These are phyloP conservation scores for Saccharomycopsis hybrid DNA, from an alignment of 1,139 yeast species.

Conservation along the genomic window DNA sequence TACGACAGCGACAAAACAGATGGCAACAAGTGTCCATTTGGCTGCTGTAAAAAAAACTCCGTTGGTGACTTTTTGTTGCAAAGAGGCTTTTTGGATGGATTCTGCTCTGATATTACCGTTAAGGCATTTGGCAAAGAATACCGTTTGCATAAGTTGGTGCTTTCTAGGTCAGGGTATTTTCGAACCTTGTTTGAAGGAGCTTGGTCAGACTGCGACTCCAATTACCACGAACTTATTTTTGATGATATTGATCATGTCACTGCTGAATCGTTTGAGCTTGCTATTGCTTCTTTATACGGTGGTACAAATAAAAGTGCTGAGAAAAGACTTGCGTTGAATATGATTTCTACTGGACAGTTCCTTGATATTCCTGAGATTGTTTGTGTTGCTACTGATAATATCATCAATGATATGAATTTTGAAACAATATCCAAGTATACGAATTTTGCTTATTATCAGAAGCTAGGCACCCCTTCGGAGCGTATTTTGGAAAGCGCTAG, in stretches of 20 bases:
- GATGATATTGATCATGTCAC: constrained; percentile 36
- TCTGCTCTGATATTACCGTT: constrained; percentile 42
- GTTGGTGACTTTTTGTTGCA: constrained; percentile 31
- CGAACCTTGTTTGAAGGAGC: constrained; percentile 36
- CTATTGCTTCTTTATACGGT: constrained; percentile 40
- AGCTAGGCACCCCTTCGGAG: constrained; percentile 41
- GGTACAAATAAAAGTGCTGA: constrained; percentile 31
- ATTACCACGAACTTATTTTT: constrained; percentile 30
- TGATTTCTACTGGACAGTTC: constrained; percentile 45
- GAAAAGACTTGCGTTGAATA: constrained; percentile 30
- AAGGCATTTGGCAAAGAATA: constrained; percentile 39
- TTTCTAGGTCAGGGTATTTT: constrained; percentile 42
- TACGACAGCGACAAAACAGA: constrained; percentile 6
- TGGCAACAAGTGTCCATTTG: constrained; percentile 29
- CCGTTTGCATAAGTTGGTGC: constrained; percentile 38
- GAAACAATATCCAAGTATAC: constrained; percentile 33
- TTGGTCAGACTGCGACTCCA: constrained; percentile 33
- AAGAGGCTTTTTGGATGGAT: constrained; percentile 38
- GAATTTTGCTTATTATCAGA: constrained; percentile 36
- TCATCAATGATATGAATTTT: constrained; percentile 32
- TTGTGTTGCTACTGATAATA: constrained; percentile 35
- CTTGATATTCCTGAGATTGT: constrained; percentile 40
- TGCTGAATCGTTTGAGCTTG: constrained; percentile 39
- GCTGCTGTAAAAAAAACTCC: constrained; percentile 30
- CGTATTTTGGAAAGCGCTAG: constrained; percentile 39